Conservation (phyloP, 2,329 filamentous ascomycete species). For the Phyllosticta citrichinensis region DNA sequence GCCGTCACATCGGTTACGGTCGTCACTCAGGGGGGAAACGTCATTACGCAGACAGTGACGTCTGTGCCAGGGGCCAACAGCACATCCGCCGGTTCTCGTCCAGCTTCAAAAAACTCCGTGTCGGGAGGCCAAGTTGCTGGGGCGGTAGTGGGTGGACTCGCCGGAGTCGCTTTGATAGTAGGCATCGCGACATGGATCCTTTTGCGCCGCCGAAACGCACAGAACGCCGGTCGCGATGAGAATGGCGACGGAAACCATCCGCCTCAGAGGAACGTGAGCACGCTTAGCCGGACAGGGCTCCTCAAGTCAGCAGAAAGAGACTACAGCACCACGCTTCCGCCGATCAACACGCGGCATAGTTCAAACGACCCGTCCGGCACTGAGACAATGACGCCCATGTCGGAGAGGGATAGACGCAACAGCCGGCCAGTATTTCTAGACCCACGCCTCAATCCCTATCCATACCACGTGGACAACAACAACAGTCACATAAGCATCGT, state of each 20-base stretch:
- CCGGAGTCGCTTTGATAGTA: constrained; percentile 27
- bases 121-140: constrained; percentile 38
- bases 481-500: constrained; percentile 36
- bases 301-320: constrained; percentile 23
- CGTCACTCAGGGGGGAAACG: constrained; percentile 33
- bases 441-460: constrained; percentile 38
- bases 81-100: not conserved
- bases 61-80: constrained; percentile 20
- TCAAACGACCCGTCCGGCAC: constrained; percentile 16
- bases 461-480: constrained; percentile 38
- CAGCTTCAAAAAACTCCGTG: constrained; percentile 13
- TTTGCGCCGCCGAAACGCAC: constrained; percentile 21
- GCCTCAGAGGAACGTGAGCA: constrained; percentile 35
- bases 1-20: constrained; percentile 28
- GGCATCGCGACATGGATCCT: constrained; percentile 26
- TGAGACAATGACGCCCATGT: constrained; percentile 26
- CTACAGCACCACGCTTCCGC: constrained; percentile 18
- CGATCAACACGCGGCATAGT: constrained; percentile 18
- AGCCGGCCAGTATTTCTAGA: constrained; percentile 39
- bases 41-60: constrained; percentile 37
- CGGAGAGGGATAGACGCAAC: constrained; percentile 25
- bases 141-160: constrained; percentile 34
- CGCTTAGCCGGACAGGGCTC: constrained; percentile 38
- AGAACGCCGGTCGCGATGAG: not conserved
- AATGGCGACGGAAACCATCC: constrained; percentile 15